phyloP scores from a whole-genome alignment of 192 early-diverging fungal species.

The Rhizophagus prolifer region DNA sequence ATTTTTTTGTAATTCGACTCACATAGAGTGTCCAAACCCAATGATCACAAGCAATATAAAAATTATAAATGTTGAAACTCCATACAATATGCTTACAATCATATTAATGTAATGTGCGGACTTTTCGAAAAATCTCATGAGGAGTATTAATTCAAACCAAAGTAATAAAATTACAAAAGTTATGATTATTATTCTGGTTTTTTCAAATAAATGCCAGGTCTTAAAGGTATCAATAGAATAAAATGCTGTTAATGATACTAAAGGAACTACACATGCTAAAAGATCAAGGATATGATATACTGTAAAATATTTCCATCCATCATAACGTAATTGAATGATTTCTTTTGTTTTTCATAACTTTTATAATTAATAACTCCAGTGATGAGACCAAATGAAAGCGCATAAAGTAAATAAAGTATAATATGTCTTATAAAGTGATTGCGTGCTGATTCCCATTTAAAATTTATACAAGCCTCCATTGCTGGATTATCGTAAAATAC shows the following conservation, averaged over 20 bases:
- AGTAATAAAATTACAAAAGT: neutral
- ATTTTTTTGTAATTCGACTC: no score
- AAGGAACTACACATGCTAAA: neutral
- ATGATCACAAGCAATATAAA: no score
- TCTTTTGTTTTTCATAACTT: neutral
- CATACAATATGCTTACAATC: neutral
- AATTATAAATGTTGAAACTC: neutral
- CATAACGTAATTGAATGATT: neutral
- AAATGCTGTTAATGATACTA: no score
- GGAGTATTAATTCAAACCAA: no score
- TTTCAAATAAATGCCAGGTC: no score
- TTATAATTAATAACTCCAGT: neutral
- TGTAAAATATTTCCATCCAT: neutral
- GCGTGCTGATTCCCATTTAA: neutral
- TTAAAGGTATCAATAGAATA: no score
- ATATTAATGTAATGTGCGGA: neutral
- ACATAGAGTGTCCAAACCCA: no score
- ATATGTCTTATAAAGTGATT: neutral
- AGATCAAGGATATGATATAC: neutral
- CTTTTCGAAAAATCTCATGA: neutral
- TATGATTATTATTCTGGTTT: no score
- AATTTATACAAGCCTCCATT: neutral
- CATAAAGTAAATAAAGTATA: neutral
- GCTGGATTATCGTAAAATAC: neutral
- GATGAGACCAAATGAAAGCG: neutral